Evolutionary conservation across 306 rosid species (phyloP).

Genomic region (Glycine latifolia): DNA sequence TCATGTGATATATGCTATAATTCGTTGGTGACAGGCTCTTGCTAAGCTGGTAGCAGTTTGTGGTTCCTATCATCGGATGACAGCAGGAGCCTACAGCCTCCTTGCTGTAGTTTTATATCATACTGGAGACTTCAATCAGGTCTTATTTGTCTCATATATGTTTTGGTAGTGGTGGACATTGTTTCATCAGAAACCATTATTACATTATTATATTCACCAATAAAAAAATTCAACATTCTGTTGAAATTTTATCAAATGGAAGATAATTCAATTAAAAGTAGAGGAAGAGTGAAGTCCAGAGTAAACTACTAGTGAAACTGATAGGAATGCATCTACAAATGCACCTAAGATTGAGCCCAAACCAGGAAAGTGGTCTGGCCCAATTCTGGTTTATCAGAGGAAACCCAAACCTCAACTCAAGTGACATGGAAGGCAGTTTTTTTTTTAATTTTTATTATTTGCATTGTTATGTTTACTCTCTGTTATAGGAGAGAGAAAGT

Average conservation of each 20-base stretch:
- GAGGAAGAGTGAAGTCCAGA: not conserved
- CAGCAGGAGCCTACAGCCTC: constrained; percentile 98
- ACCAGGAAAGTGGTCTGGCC: too few relatives aligned
- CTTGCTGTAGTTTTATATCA: constrained; percentile 99
- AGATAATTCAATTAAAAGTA: not conserved
- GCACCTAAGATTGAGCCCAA: too few relatives aligned
- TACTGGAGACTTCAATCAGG: constrained; percentile 99
- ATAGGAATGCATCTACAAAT: too few relatives aligned
- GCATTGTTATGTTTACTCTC: too few relatives aligned
- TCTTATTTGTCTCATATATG: constrained; percentile 42
- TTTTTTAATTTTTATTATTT: too few relatives aligned
- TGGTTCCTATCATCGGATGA: constrained; percentile 98
- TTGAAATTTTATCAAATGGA: not conserved
- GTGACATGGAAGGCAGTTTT: too few relatives aligned
- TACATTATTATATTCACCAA: not conserved
- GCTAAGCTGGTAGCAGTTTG: constrained; percentile 96
- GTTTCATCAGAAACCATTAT: constrained; percentile 22
- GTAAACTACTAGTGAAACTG: not conserved
- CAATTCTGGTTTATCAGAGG: too few relatives aligned
- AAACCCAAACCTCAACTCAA: too few relatives aligned
- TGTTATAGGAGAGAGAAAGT: too few relatives aligned
- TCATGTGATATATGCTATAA: constrained; percentile 39
- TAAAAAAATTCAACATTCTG: not conserved
- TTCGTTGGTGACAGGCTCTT: constrained; percentile 77
- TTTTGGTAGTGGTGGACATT: constrained; percentile 47